phyloP scores from a whole-genome alignment of 2,329 filamentous ascomycete species.

The Westerdykella ornata region DNA sequence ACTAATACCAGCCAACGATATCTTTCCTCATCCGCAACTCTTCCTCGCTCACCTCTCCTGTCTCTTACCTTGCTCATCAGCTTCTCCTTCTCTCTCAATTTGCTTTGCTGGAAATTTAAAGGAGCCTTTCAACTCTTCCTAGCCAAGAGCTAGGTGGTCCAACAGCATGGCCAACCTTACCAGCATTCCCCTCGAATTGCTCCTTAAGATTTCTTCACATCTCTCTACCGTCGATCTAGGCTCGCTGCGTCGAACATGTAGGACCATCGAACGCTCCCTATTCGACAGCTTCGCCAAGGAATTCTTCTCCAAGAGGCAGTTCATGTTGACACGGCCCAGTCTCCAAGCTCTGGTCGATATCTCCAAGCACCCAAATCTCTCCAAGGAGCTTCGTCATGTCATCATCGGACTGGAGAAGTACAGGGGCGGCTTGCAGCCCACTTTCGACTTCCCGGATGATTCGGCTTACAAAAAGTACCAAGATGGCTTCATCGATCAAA shows the following conservation, averaged over 20 bases:
- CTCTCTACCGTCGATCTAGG: slow-evolving; percentile 53
- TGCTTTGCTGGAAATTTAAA: too few relatives aligned
- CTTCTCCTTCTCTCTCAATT: too few relatives aligned
- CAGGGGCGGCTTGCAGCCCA: too few relatives aligned
- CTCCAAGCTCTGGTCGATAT: slow-evolving; percentile 47
- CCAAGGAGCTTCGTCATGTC: slow-evolving; percentile 42
- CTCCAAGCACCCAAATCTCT: slow-evolving; percentile 35
- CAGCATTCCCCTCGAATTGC: slow-evolving; percentile 52
- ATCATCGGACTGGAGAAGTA: slow-evolving; percentile 45
- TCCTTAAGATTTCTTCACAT: slow-evolving; percentile 47
- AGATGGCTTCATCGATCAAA: slow-evolving; percentile 17
- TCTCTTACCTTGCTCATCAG: too few relatives aligned
- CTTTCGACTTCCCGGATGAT: slow-evolving; percentile 8
- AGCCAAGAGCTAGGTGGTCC: too few relatives aligned
- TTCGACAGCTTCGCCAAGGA: slow-evolving; percentile 53
- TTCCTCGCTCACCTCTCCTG: too few relatives aligned
- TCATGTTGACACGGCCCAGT: slow-evolving; percentile 55
- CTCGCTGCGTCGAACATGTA: slow-evolving; percentile 51
- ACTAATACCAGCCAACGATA: too few relatives aligned
- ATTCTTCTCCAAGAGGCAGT: slow-evolving; percentile 61
- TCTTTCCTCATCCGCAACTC: too few relatives aligned
- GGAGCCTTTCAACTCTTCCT: too few relatives aligned
- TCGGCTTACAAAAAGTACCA: slow-evolving; percentile 12
- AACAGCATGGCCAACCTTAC: slow-evolving; percentile 18
- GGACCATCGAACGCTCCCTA: slow-evolving; percentile 48